phyloP scores from a whole-genome alignment of 352 stramenopile species.

The Phytophthora multivora region DNA sequence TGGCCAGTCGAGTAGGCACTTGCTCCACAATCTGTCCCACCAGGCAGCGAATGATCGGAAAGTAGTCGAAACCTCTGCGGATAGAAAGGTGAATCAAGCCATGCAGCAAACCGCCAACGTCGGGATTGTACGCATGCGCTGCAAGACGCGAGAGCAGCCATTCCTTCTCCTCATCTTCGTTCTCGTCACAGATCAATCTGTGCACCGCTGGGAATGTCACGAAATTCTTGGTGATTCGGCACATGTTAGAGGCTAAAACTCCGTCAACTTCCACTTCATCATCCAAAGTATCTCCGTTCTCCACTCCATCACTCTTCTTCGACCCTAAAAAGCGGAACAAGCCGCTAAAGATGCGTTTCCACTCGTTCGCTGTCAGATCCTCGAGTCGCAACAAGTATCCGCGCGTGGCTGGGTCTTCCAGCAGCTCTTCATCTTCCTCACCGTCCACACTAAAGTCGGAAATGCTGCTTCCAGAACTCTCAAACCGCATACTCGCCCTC shows the following conservation, averaged over 20 bases:
- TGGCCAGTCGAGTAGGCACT: slow-evolving; percentile 30
- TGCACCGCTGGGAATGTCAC: slow-evolving; percentile 70
- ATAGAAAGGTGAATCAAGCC: slow-evolving; percentile 71
- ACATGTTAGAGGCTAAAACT: slow-evolving; percentile 72
- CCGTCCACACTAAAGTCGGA: slow-evolving; percentile 40
- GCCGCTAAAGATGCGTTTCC: slow-evolving; percentile 72
- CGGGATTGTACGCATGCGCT: slow-evolving; percentile 61
- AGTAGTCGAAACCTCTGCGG: slow-evolving; percentile 43
- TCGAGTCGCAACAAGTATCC: slow-evolving; percentile 71
- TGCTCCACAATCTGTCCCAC: slow-evolving; percentile 56
- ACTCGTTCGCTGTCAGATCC: slow-evolving; percentile 65
- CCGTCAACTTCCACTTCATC: slow-evolving; percentile 56
- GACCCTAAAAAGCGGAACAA: slow-evolving; percentile 65
- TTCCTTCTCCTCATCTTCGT: slow-evolving; percentile 34
- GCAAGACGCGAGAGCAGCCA: slow-evolving; percentile 56
- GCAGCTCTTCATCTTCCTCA: slow-evolving; percentile 31
- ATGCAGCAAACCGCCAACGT: slow-evolving; percentile 65
- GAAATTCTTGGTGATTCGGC: slow-evolving; percentile 71
- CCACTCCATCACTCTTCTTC: slow-evolving; percentile 2
- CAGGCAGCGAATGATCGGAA: slow-evolving; percentile 58
- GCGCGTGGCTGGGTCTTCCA: slow-evolving; percentile 43
- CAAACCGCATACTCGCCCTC: slow-evolving; percentile 46
- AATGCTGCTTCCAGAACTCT: slow-evolving; percentile 49
- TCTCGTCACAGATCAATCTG: slow-evolving; percentile 50
- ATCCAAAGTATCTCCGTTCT: slow-evolving; percentile 7